phyloP scores from a whole-genome alignment of 2,329 filamentous ascomycete species.

The Colletotrichum sp. region DNA sequence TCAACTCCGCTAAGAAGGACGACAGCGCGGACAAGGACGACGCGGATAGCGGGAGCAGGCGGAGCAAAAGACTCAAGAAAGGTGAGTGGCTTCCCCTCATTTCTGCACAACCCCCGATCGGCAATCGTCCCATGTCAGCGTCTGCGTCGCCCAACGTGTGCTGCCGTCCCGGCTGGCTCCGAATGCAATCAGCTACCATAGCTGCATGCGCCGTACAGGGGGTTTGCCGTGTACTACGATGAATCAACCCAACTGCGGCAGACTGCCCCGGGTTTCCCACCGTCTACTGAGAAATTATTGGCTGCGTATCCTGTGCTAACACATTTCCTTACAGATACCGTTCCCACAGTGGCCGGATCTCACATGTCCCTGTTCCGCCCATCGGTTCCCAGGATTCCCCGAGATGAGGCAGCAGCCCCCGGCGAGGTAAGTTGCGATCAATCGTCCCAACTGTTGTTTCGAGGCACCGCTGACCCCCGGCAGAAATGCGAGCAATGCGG shows the following conservation, averaged over 20 bases:
- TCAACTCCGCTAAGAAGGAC: constrained; percentile 55
- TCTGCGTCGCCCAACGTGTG: neutral
- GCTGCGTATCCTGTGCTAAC: constrained; percentile 16
- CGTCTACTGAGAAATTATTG: neutral
- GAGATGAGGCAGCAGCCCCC: constrained; percentile 53
- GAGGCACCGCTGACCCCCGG: constrained; percentile 22
- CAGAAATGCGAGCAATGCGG: constrained; percentile 88
- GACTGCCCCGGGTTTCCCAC: neutral
- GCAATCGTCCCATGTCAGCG: constrained; percentile 1
- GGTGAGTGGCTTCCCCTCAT: constrained; percentile 30
- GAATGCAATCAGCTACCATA: neutral
- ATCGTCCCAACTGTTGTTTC: neutral
- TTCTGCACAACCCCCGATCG: neutral
- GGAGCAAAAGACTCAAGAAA: constrained; percentile 94
- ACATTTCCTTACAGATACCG: constrained; percentile 52
- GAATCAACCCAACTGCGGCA: neutral
- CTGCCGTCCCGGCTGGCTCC: neutral
- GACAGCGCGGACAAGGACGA: constrained; percentile 59
- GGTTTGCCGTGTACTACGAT: constrained; percentile 21
- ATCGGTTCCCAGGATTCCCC: constrained; percentile 70
- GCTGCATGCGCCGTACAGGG: constrained; percentile 17
- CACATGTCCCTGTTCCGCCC: constrained; percentile 96
- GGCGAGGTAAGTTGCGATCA: constrained; percentile 43
- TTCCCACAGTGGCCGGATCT: constrained; percentile 90
- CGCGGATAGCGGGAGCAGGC: constrained; percentile 65